Evolutionary conservation across 805 yeast species (phyloP), one percentile per base, ranked within the genome.

Genomic region (Wickerhamomyces chaumierensis): DNA sequence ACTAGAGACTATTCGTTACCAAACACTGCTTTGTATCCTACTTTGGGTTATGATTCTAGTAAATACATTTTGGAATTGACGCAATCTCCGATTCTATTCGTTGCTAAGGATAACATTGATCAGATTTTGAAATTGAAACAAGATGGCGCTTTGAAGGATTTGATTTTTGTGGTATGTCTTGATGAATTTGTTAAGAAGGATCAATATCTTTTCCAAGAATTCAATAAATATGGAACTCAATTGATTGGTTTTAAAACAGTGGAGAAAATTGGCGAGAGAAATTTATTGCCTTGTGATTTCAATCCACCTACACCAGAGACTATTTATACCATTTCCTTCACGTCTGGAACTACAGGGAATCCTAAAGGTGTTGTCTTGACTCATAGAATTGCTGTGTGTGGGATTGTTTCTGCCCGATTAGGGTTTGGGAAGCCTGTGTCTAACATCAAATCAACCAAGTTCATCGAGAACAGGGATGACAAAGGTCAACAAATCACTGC

Each of bases 261-360:
- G 17, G 68, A 65, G 42, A 54, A 58, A 12, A 47, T 69, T 42
- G 75, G 71, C 32, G 56, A 48, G 42, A 52, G 70, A 42, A 63
- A 71, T 36, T 68, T 72, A 39, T 49, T 57, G 34, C 61, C 71
- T 34, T 39, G 49, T 6, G 36, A 42, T 31, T 53, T 35, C 43
- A 52, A 57, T 35, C 73, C 74, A 9, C 81, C 84, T 13, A 59
- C 52, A 1, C 70, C 77, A 2, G 66, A 71, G 12, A 66, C 69
- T 15, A 36, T 67, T 6, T 75, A 74, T 52, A 76, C 86, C 5
- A 71, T 80, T 38, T 76, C 80, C 11, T 80, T 79, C 55, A 81
- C 87, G 2, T 77, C 84, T 0, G 87, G 88, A 17, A 80, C 88
- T 2, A 78, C 87, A 2, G 85, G 86, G 3, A 56, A 69, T 31